These are phyloP conservation scores for Antrodiella citrinella DNA, from an alignment of 768 basidiomycete species.

Conservation along the genomic window DNA sequence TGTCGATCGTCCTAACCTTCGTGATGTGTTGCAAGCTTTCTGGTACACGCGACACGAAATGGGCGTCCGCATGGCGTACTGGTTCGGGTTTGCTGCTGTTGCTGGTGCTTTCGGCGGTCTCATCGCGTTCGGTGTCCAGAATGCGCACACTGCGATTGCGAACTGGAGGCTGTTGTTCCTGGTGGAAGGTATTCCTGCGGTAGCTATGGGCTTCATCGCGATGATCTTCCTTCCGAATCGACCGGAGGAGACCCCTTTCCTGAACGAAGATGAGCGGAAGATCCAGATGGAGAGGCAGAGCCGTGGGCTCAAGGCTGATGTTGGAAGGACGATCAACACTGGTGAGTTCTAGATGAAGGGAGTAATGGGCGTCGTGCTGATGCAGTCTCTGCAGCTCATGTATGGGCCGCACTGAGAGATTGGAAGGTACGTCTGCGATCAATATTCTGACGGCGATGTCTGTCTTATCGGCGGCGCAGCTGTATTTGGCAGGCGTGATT, in stretches of 20 bases:
- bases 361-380: not conserved
- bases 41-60: constrained; percentile 74
- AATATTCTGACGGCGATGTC: too few species aligned
- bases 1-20: not conserved
- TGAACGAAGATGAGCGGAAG: constrained; percentile 43
- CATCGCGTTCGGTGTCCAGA: constrained; percentile 72
- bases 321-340: constrained; percentile 56
- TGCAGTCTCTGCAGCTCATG: constrained; percentile 37
- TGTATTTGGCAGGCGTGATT: constrained; percentile 60
- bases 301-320: constrained; percentile 57
- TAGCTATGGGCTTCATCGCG: constrained; percentile 52
- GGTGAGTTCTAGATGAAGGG: constrained; percentile 29
- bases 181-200: constrained; percentile 65
- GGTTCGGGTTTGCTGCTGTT: constrained; percentile 80
- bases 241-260: constrained; percentile 59
- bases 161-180: constrained; percentile 66
- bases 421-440: constrained; percentile 40
- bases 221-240: constrained; percentile 56
- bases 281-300: constrained; percentile 64
- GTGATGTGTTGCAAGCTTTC: constrained; percentile 37
- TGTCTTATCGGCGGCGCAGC: too few species aligned
- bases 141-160: constrained; percentile 38
- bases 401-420: constrained; percentile 55
- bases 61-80: constrained; percentile 68
- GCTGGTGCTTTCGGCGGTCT: constrained; percentile 84